Conservation (phyloP, 108 stramenopile species). For the Skeletonema tropicum region DNA sequence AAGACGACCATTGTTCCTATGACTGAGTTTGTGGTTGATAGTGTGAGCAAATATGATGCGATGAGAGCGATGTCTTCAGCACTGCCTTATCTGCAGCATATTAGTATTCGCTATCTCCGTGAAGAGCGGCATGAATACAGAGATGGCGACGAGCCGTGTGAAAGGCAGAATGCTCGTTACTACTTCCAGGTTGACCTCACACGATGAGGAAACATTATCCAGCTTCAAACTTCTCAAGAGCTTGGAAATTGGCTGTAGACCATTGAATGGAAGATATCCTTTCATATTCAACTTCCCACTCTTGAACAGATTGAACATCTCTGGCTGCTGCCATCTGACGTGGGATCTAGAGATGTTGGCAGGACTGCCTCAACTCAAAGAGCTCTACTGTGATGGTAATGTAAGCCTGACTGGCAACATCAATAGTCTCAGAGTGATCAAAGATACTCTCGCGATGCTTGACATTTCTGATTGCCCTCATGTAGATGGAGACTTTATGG, state of each 20-base stretch:
- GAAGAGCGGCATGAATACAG: neutral
- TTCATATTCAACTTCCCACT: neutral
- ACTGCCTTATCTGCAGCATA: conserved; percentile 1
- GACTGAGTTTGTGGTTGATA: conserved; percentile 3
- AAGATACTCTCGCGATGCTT: neutral
- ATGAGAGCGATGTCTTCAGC: neutral
- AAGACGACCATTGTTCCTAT: conserved; percentile 6
- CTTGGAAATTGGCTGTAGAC: neutral
- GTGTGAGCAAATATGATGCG: conserved; percentile 8
- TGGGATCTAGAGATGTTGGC: neutral
- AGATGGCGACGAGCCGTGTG: neutral
- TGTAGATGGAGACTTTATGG: conserved; percentile 1
- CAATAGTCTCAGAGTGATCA: conserved; percentile 2
- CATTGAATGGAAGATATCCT: neutral
- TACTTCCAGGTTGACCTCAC: neutral
- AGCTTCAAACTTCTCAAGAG: neutral
- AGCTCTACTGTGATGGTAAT: neutral
- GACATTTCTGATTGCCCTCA: too few species aligned
- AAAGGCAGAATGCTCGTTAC: neutral
- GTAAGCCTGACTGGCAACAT: neutral
- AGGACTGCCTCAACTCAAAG: neutral
- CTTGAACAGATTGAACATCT: too few species aligned
- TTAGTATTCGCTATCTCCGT: neutral
- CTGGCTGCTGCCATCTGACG: too few species aligned
- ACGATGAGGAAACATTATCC: neutral